Percentiles rank a stretch among this genome's conserved stretches.
These are phyloP conservation scores for Boletus tomentosulus DNA, from an alignment of 768 basidiomycete genomes.

Conservation along the genomic window DNA sequence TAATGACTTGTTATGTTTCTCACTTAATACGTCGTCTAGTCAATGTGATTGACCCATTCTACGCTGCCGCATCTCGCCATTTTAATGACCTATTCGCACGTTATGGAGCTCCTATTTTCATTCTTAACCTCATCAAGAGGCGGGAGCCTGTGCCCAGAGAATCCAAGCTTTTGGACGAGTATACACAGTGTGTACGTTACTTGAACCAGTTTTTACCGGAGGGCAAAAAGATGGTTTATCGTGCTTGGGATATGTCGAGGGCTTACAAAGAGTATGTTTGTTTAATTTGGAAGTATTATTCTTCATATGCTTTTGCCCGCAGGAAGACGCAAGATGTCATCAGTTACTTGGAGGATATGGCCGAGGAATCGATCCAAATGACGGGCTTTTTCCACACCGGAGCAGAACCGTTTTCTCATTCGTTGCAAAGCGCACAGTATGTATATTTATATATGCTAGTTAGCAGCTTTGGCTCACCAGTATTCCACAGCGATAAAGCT, in stretches of 20 bases:
- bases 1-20: neutral
- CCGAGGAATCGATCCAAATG: conserved; percentile 86
- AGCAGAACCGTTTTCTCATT: conserved; percentile 76
- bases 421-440: conserved; percentile 42
- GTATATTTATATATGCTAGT: neutral
- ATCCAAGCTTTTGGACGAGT: conserved; percentile 85
- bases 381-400: conserved; percentile 97
- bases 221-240: conserved; percentile 83
- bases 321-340: conserved; percentile 97
- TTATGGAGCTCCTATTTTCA: conserved; percentile 86
- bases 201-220: conserved; percentile 92
- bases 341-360: conserved; percentile 89
- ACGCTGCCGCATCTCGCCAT: conserved; percentile 86
- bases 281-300: neutral
- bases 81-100: conserved; percentile 88
- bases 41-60: conserved; percentile 92
- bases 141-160: conserved; percentile 78
- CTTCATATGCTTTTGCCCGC: neutral
- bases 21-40: conserved; percentile 44
- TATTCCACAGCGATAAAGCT: conserved; percentile 27
- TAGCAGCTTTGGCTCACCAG: neutral
- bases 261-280: conserved; percentile 84
- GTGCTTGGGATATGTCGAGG: conserved; percentile 94
- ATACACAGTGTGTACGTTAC: conserved; percentile 87
- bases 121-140: conserved; percentile 92